Evolutionary conservation across 2,329 filamentous ascomycete genomes (phyloP), one percentile per base, ranked within the genome.

Genomic region (Paradendryphiella salina): DNA sequence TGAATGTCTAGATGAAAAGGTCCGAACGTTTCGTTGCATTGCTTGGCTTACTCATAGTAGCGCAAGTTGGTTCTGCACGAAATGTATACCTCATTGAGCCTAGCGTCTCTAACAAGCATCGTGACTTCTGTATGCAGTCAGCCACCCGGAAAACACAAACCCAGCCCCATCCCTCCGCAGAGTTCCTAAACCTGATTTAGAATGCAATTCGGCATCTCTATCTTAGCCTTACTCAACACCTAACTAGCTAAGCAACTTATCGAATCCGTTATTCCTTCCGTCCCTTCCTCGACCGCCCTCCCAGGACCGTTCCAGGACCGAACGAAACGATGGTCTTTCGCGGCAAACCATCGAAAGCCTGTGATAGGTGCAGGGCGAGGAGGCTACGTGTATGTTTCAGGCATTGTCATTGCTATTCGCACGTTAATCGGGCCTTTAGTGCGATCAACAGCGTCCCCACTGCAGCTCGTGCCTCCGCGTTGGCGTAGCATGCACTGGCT

Each of bases 381-480:
- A 63, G 52, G 47, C 41, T 63, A 4, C 35, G 46, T 5, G 50
- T 50, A 54, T 36, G 50, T 23, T 23, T 33, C 18, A 36, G 8
- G 44, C 13, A 11, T 5, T 20, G 7, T 58, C 45, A 28, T 13
- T n/a, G 33, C 23, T 15, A 20, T 28, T 10, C 23, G 28, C 36
- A 7, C 2, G 14, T 28, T 39, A 36, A 40, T 38, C 14, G 18
- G 10, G 33, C 14, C 32, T n/a, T 9, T 43, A 69, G 66, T 67
- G 66, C 37, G 58, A 69, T 54, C 59, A 63, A 9, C 52, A 56
- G 28, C 51, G 45, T 18, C 57, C 58, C 5, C 52, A 38, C 26
- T 68, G 66, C 35, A 55, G 58, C 41, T 60, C 60, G 7, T 69
- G 65, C 33, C 31, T 56, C 15, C 60, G 65, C 34, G 60, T 50